Conservation (phyloP, 352 stramenopile species). For the Phytophthora sp. region DNA sequence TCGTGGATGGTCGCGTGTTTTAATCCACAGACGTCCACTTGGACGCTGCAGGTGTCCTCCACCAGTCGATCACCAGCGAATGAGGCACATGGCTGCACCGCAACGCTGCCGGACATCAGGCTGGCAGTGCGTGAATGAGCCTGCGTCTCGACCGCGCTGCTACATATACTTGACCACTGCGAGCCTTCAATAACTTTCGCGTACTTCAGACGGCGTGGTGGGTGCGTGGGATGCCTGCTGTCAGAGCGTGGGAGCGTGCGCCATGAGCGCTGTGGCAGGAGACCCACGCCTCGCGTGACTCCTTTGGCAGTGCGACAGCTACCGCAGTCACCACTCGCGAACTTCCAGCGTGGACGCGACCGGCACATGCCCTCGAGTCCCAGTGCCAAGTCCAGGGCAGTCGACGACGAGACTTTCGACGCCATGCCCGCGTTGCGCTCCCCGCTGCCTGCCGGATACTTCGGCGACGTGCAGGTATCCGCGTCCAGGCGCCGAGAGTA, state of each 20-base stretch:
- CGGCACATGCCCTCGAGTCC: constrained; percentile 11
- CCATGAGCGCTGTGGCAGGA: too few species aligned
- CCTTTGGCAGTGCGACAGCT: neutral
- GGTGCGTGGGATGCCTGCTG: neutral
- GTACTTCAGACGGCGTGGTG: too few species aligned
- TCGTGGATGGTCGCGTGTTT: too few species aligned
- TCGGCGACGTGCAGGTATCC: constrained; percentile 33
- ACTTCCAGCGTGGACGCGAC: constrained; percentile 13
- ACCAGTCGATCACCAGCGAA: too few species aligned
- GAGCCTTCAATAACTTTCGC: too few species aligned
- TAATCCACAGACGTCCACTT: neutral
- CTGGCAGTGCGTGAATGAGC: neutral
- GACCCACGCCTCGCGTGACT: constrained; percentile 3
- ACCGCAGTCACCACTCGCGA: constrained; percentile 11
- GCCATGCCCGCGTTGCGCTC: constrained; percentile 14
- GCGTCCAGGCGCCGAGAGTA: constrained; percentile 38
- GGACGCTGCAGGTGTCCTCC: too few species aligned
- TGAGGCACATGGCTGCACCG: constrained; percentile 1
- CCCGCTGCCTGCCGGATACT: constrained; percentile 34
- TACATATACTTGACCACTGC: too few species aligned
- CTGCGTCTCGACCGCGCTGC: too few species aligned
- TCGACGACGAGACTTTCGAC: neutral
- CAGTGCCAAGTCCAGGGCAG: constrained; percentile 4
- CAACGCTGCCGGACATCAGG: too few species aligned
- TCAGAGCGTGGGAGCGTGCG: constrained; percentile 11